A percentile compares a stretch with the other conserved stretches of the same genome.
These are phyloP conservation scores for Ceratocystis harringtonii DNA, from an alignment of 2,329 filamentous ascomycete genomes.

Conservation along the genomic window DNA sequence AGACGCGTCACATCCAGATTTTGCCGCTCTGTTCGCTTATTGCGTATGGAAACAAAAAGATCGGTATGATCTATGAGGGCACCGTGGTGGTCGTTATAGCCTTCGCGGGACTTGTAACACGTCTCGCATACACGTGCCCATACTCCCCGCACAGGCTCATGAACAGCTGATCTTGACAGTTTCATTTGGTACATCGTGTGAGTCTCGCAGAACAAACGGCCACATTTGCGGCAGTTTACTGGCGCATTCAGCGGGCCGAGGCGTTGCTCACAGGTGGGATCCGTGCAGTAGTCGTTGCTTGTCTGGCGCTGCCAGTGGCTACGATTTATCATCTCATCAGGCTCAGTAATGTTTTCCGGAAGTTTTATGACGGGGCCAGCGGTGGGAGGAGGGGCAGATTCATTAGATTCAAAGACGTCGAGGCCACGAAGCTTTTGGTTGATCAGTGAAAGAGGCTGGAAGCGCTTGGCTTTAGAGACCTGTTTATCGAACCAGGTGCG, in stretches of 20 bases:
- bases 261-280: conserved; percentile 69
- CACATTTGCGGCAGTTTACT: conserved; percentile 88
- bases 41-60: conserved; percentile 55
- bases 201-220: conserved; percentile 85
- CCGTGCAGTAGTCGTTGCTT: conserved; percentile 65
- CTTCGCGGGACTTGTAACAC: conserved; percentile 93
- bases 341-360: conserved; percentile 43
- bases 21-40: conserved; percentile 66
- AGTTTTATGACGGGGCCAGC: conserved; percentile 25
- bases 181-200: conserved; percentile 99
- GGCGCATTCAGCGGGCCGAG: conserved; percentile 66
- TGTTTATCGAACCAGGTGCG: conserved; percentile 96
- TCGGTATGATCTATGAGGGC: conserved; percentile 54
- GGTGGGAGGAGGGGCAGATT: conserved; percentile 35
- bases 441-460: conserved; percentile 77
- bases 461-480: conserved; percentile 81
- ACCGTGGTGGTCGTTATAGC: conserved; percentile 81
- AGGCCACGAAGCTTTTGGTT: conserved; percentile 89
- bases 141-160: conserved; percentile 76
- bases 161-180: conserved; percentile 70
- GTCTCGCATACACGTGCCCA: conserved; percentile 97
- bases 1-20: conserved; percentile 77
- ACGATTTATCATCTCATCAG: conserved; percentile 78
- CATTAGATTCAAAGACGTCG: conserved; percentile 88
- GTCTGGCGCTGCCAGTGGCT: conserved; percentile 76